phyloP scores from a whole-genome alignment of 1,284 basidiomycete species.

The Boletus calvinii region DNA sequence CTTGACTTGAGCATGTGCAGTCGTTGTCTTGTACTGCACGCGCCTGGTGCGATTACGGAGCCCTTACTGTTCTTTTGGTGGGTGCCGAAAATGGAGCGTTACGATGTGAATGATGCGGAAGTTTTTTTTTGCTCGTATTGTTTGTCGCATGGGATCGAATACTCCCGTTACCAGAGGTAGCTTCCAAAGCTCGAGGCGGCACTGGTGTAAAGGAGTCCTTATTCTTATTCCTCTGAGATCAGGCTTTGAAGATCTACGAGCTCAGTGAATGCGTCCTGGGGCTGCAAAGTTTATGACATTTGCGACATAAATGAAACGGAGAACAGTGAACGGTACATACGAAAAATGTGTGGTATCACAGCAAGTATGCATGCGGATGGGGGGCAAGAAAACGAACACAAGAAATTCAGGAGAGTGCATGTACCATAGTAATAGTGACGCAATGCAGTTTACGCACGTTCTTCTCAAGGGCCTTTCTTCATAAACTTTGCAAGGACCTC shows the following conservation, averaged over 20 bases:
- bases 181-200: too few relatives aligned
- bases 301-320: not conserved
- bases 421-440: conserved; percentile 3
- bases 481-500: conserved; percentile 78
- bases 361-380: not conserved
- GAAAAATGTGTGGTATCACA: conserved; percentile 1
- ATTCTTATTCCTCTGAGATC: too few relatives aligned
- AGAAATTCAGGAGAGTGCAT: not conserved
- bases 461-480: conserved; percentile 70
- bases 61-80: not conserved
- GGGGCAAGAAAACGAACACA: conserved; percentile 2
- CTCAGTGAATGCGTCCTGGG: not conserved
- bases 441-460: conserved; percentile 31
- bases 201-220: too few relatives aligned
- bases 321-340: not conserved
- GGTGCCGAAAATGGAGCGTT: too few relatives aligned
- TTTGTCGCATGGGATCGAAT: not conserved
- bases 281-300: not conserved
- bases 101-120: not conserved
- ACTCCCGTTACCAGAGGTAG: not conserved
- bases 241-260: not conserved
- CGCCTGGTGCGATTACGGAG: not conserved
- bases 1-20: not conserved
- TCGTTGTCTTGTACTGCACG: not conserved
- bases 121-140: not conserved